phyloP scores from a whole-genome alignment of 2,329 filamentous ascomycete species.

The Scytalidium lignicola region DNA sequence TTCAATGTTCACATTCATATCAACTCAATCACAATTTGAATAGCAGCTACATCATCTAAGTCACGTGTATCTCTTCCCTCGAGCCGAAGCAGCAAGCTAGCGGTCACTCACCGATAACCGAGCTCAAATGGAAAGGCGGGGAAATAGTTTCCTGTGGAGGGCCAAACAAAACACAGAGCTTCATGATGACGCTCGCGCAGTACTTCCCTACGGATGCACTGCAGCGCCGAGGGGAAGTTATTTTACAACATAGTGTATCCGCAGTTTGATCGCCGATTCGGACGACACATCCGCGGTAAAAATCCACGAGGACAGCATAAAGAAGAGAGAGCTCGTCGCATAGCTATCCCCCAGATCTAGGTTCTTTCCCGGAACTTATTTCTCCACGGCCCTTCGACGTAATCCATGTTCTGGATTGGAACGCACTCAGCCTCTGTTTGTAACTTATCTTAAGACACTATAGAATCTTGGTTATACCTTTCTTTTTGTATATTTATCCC shows the following conservation, averaged over 20 bases:
- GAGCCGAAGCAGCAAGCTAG: background rate
- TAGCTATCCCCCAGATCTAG: background rate
- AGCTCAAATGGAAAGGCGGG: background rate
- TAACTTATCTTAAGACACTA: background rate
- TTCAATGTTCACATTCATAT: background rate
- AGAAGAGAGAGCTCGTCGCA: background rate
- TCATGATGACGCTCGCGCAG: no score
- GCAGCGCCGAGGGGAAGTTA: background rate
- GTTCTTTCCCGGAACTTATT: background rate
- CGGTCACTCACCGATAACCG: background rate
- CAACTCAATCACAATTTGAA: background rate
- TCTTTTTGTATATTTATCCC: background rate
- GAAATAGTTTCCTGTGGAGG: background rate
- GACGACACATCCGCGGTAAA: background rate
- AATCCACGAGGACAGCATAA: background rate
- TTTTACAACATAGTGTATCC: no score
- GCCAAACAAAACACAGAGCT: background rate
- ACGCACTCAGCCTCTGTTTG: background rate
- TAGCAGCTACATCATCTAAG: background rate
- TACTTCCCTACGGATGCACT: no score
- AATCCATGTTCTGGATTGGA: no score
- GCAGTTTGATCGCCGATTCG: background rate
- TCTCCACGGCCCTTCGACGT: background rate
- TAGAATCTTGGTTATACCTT: background rate
- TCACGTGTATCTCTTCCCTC: background rate